Evolutionary conservation across 2,329 filamentous ascomycete genomes (phyloP).

Genomic region (Paecilomyces variotii): DNA sequence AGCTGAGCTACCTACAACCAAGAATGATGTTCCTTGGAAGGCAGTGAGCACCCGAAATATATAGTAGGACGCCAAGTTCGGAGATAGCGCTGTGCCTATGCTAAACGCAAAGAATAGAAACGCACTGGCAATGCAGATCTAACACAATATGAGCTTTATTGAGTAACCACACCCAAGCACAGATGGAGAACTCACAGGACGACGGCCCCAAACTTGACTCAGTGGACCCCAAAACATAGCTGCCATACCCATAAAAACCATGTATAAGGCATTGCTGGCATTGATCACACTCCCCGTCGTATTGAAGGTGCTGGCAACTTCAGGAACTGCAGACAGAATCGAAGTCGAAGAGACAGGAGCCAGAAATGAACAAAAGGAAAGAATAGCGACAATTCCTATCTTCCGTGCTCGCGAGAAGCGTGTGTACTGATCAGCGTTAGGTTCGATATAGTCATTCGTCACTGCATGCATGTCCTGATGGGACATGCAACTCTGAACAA

Average conservation of each 20-base stretch:
- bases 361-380: slow-evolving; percentile 69
- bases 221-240: slow-evolving; percentile 66
- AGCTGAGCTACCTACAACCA: slow-evolving; percentile 62
- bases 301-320: slow-evolving; percentile 58
- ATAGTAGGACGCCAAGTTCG: slow-evolving; percentile 63
- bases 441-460: slow-evolving; percentile 28
- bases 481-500: slow-evolving; percentile 24
- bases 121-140: slow-evolving; percentile 54
- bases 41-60: slow-evolving; percentile 67
- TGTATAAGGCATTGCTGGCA: slow-evolving; percentile 65
- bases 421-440: slow-evolving; percentile 53
- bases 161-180: not conserved
- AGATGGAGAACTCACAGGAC: slow-evolving; percentile 39
- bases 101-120: slow-evolving; percentile 60
- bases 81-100: slow-evolving; percentile 64
- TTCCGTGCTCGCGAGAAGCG: slow-evolving; percentile 56
- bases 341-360: slow-evolving; percentile 68
- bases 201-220: slow-evolving; percentile 56
- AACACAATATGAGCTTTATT: slow-evolving; percentile 1
- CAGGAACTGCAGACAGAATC: slow-evolving; percentile 64
- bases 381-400: slow-evolving; percentile 56
- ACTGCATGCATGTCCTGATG: slow-evolving; percentile 22
- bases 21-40: slow-evolving; percentile 66
- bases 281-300: slow-evolving; percentile 65
- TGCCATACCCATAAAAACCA: slow-evolving; percentile 64